Base-by-base conservation (phyloP, 2,329 filamentous ascomycete genomes). In the Neoarthrinium moseri region DNA sequence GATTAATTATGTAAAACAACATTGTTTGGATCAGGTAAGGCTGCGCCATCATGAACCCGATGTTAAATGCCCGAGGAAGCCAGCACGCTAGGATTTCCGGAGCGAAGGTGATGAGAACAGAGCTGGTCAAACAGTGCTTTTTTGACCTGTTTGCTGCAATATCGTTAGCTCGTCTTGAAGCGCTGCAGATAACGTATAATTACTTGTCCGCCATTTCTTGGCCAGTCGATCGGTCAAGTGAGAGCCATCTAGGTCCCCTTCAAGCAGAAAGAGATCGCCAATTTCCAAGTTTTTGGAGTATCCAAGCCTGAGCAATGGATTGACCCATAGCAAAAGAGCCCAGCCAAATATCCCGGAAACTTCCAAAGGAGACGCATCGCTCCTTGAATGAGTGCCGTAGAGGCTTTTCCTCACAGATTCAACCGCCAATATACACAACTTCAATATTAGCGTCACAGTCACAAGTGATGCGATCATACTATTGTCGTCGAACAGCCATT, bases 301-400 rank as follows among this genome's bases (percentile, higher is more conserved):
- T n/a, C 41, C 41, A 27, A 34, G 13, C 4, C 13, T 23, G 7
- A 44, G 24, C 13, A 44, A 22, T 7, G 32, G 32, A n/a, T 44
- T 44, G 8, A 44, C n/a, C 41, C 41, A 44, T 15, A 34, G 10
- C 13, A 44, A 13, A 4, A 44, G 32, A 23, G 41, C 17, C 2
- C 32, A 32, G 11, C 41, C 41, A 33, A 44, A 44, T n/a, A 44
- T 44, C n/a, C 41, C 41, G 6, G 15, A 35, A 13, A 20, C 26
- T 12, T 44, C 41, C 5, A 44, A 24, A 15, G 41, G 41, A 6
- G 41, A n/a, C 7, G 24, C 23, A 5, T 10, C n/a, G 15, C 10
- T 15, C 10, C 22, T 17, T 21, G 30, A 18, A 6, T 11, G 12
- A 8, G 10, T 21, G 5, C 21, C 11, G 21, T 21, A 34, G 3